These are phyloP conservation scores for Leishmania martiniquensis DNA, from an alignment of 208 protist species.

Conservation along the genomic window DNA sequence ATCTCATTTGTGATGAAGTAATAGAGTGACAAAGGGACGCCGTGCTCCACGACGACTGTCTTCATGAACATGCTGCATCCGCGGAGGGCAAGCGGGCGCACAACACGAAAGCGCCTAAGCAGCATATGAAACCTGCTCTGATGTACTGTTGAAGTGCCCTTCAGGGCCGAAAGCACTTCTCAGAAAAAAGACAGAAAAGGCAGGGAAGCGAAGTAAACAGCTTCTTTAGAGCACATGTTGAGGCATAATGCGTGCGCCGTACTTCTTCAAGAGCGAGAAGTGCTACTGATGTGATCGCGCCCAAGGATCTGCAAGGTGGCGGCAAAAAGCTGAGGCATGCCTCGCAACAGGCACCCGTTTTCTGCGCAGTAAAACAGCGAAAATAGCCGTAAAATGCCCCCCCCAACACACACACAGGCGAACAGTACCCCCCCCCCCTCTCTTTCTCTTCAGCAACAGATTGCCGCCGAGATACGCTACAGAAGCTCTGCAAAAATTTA, in stretches of 20 bases:
- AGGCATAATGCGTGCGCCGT: background rate
- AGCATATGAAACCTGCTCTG: slow-evolving; percentile 12
- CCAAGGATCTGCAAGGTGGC: background rate
- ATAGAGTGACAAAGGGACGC: slow-evolving; percentile 36
- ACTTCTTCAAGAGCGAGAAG: background rate
- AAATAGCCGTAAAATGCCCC: background rate
- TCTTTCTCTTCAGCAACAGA: background rate
- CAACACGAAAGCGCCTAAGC: background rate
- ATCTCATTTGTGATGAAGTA: slow-evolving; percentile 66
- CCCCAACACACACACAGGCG: no score
- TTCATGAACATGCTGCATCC: slow-evolving; percentile 27
- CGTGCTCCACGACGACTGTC: slow-evolving; percentile 36
- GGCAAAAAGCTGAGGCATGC: background rate
- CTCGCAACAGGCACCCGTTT: background rate
- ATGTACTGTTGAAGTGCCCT: background rate
- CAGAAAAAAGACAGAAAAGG: background rate
- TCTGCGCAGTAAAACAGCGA: background rate
- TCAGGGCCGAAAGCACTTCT: background rate
- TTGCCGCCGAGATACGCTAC: background rate
- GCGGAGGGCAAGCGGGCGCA: background rate
- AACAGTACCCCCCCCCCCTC: background rate
- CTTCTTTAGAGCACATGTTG: background rate
- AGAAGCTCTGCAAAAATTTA: background rate
- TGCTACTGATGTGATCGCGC: background rate
- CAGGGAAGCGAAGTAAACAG: background rate